phyloP scores from a whole-genome alignment of 202 grass and related monocot species.

The Sporobolus alterniflorus region DNA sequence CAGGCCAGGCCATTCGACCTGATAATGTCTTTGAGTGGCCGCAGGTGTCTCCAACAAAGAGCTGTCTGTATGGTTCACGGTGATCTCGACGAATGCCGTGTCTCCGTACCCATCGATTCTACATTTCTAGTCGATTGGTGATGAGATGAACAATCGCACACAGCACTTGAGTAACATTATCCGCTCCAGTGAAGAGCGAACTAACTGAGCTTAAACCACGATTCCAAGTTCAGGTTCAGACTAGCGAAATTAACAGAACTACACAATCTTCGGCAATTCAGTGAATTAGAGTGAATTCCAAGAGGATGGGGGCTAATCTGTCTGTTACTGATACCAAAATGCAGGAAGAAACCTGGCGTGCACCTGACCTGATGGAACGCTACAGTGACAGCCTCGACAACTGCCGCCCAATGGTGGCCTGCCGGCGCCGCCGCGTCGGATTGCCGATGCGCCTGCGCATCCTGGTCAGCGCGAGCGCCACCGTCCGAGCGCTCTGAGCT shows the following conservation, averaged over 20 bases:
- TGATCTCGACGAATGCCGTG: too few relatives aligned
- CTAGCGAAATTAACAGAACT: neutral
- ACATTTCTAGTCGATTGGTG: too few relatives aligned
- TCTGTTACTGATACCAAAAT: neutral
- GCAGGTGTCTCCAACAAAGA: too few relatives aligned
- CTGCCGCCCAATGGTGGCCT: neutral
- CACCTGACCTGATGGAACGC: neutral
- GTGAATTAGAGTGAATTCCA: neutral
- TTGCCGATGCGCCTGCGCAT: constrained; percentile 22
- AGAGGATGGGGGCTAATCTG: neutral
- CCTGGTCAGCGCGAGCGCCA: constrained; percentile 27
- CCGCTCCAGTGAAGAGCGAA: too few relatives aligned
- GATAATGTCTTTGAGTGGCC: too few relatives aligned
- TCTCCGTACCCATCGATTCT: too few relatives aligned
- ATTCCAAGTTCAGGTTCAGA: neutral
- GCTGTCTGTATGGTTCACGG: too few relatives aligned
- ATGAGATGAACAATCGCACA: too few relatives aligned
- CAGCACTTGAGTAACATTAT: too few relatives aligned
- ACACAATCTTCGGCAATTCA: neutral
- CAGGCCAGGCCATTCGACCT: too few relatives aligned
- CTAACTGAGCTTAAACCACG: neutral
- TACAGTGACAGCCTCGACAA: constrained; percentile 22
- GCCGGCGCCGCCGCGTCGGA: neutral
- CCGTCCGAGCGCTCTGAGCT: neutral
- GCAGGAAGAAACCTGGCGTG: neutral